Conservation (phyloP, 2,329 filamentous ascomycete species). For the Dothideomycetes sp. region DNA sequence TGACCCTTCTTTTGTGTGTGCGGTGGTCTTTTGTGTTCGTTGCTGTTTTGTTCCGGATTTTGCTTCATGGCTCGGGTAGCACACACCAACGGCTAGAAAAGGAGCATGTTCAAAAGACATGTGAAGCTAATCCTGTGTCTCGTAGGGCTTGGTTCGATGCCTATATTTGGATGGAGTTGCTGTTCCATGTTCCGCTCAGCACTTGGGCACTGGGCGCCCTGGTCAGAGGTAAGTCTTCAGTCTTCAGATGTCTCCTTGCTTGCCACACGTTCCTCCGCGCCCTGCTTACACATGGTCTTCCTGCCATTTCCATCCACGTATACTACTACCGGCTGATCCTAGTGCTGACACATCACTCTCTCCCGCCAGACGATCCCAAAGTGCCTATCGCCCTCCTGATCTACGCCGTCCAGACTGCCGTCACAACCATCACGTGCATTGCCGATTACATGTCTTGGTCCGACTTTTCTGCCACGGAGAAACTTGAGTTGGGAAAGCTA, state of each 20-base stretch:
- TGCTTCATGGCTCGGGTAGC: no score
- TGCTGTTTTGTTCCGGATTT: not conserved
- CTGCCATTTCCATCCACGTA: no score
- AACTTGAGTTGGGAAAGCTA: constrained; percentile 38
- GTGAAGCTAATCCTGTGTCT: not conserved
- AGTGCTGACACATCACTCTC: no score
- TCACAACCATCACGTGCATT: constrained; percentile 54
- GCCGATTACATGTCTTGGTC: constrained; percentile 49
- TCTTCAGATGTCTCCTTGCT: not conserved
- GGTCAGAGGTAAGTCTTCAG: constrained; percentile 30
- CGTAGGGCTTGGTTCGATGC: constrained; percentile 44
- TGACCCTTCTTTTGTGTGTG: not conserved
- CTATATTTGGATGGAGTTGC: constrained; percentile 46
- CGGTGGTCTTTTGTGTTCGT: not conserved
- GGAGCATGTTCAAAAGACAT: not conserved
- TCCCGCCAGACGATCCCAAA: constrained; percentile 39
- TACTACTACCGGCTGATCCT: no score
- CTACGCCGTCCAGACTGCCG: constrained; percentile 46
- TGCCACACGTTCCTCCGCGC: no score
- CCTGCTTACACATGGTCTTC: no score
- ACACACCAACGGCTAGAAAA: not conserved
- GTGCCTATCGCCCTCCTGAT: constrained; percentile 49
- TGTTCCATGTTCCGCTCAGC: constrained; percentile 51
- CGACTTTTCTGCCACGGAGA: constrained; percentile 33
- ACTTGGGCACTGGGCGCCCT: constrained; percentile 49